Evolutionary conservation across 108 stramenopile genomes (phyloP).

Genomic region (Schizochytrium sp.): DNA sequence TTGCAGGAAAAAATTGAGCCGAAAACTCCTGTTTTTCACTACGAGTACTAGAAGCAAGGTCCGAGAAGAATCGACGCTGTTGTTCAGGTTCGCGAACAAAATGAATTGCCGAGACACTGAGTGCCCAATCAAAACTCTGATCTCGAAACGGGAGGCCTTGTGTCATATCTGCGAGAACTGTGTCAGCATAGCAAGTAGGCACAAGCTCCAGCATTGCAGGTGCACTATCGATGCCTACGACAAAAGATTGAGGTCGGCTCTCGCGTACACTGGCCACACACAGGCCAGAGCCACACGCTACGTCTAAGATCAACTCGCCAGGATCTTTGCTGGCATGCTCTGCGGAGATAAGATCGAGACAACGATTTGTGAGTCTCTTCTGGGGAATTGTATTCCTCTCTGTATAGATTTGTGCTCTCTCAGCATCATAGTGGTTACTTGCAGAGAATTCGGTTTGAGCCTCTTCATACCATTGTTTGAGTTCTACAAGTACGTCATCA

Average conservation of each 20-base stretch:
- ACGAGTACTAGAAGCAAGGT: neutral
- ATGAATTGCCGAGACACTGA: slow-evolving; percentile 44
- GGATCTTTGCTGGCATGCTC: neutral
- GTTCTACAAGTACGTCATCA: slow-evolving; percentile 5
- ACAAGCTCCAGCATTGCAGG: slow-evolving; percentile 28
- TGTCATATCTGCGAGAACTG: slow-evolving; percentile 16
- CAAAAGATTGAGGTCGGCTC: neutral
- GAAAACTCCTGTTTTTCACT: neutral
- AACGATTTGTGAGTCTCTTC: slow-evolving; percentile 39
- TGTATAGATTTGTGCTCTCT: neutral
- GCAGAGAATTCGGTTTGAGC: neutral
- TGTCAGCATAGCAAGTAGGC: neutral
- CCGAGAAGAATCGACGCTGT: neutral
- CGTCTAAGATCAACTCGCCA: neutral
- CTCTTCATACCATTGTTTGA: neutral
- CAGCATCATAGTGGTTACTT: slow-evolving; percentile 19
- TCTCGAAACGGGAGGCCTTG: slow-evolving; percentile 32
- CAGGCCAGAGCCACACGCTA: slow-evolving; percentile 39
- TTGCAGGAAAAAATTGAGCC: slow-evolving; percentile 10
- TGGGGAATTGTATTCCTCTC: neutral
- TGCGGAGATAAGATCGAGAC: slow-evolving; percentile 1
- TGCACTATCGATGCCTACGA: slow-evolving; percentile 29
- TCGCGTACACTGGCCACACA: neutral
- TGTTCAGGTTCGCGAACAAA: neutral
- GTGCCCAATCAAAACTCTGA: neutral